Evolutionary conservation across 805 yeast genomes (phyloP).

Genomic region (Candida patagonica): DNA sequence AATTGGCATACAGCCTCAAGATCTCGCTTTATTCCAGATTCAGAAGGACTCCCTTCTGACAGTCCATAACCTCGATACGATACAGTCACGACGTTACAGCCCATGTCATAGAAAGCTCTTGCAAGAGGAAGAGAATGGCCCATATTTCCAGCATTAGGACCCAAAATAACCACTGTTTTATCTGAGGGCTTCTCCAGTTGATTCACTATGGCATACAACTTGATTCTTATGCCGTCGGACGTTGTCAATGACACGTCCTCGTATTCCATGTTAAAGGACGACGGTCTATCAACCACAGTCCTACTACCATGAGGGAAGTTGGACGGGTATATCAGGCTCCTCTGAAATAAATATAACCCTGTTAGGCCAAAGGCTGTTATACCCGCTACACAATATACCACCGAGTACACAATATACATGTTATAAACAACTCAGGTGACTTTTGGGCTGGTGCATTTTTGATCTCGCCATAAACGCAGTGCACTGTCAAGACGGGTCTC

Average conservation of each 20-base stretch:
- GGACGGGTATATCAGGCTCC: constrained; percentile 72
- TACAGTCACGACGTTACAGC: constrained; percentile 71
- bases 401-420: too few relatives aligned
- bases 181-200: constrained; percentile 36
- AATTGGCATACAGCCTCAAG: constrained; percentile 63
- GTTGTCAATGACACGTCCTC: constrained; percentile 55
- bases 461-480: too few relatives aligned
- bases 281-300: constrained; percentile 68
- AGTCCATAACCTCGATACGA: constrained; percentile 89
- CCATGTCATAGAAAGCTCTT: constrained; percentile 52
- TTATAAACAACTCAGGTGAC: too few relatives aligned
- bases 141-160: constrained; percentile 95
- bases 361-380: constrained; percentile 10
- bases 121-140: constrained; percentile 85
- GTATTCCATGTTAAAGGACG: constrained; percentile 53
- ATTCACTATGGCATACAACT: constrained; percentile 51
- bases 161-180: constrained; percentile 66
- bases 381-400: too few relatives aligned
- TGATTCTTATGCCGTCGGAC: constrained; percentile 57
- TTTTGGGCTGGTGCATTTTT: too few relatives aligned
- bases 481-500: too few relatives aligned
- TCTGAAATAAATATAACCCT: constrained; percentile 35
- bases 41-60: constrained; percentile 69
- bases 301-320: constrained; percentile 62
- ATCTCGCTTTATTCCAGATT: constrained; percentile 71